phyloP scores from a whole-genome alignment of 2,329 filamentous ascomycete species.

The Aulographum hederae region DNA sequence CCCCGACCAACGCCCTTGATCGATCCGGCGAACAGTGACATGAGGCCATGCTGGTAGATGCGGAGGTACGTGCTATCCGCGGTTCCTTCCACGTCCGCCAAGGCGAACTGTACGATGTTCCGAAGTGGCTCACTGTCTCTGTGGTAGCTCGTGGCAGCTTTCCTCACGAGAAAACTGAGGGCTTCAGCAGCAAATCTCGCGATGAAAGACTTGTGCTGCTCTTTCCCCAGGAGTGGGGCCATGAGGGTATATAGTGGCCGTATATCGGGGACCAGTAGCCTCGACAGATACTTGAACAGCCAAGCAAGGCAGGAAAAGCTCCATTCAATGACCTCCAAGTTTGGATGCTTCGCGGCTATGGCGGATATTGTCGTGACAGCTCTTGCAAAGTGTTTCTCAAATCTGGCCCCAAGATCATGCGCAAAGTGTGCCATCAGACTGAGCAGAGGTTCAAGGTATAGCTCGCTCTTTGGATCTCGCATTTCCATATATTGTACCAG shows the following conservation, averaged over 20 bases:
- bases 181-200: slow-evolving; percentile 87
- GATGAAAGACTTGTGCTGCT: slow-evolving; percentile 68
- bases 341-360: slow-evolving; percentile 58
- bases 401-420: slow-evolving; percentile 74
- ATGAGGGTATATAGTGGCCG: slow-evolving; percentile 71
- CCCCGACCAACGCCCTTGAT: slow-evolving; percentile 42
- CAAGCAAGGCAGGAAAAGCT: slow-evolving; percentile 88
- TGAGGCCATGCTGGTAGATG: slow-evolving; percentile 71
- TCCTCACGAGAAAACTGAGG: slow-evolving; percentile 82
- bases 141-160: slow-evolving; percentile 61
- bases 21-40: slow-evolving; percentile 81
- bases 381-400: slow-evolving; percentile 72
- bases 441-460: slow-evolving; percentile 70
- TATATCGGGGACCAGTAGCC: slow-evolving; percentile 69
- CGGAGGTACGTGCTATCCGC: slow-evolving; percentile 38
- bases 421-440: slow-evolving; percentile 84
- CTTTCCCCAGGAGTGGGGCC: slow-evolving; percentile 66
- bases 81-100: slow-evolving; percentile 44
- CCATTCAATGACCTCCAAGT: slow-evolving; percentile 91
- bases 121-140: slow-evolving; percentile 52
- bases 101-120: slow-evolving; percentile 52
- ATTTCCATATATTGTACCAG: slow-evolving; percentile 60
- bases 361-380: slow-evolving; percentile 59
- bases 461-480: slow-evolving; percentile 43
- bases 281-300: slow-evolving; percentile 91